These are phyloP conservation scores for Aphanomyces invadans DNA, from an alignment of 352 stramenopile genomes.

Conservation along the genomic window DNA sequence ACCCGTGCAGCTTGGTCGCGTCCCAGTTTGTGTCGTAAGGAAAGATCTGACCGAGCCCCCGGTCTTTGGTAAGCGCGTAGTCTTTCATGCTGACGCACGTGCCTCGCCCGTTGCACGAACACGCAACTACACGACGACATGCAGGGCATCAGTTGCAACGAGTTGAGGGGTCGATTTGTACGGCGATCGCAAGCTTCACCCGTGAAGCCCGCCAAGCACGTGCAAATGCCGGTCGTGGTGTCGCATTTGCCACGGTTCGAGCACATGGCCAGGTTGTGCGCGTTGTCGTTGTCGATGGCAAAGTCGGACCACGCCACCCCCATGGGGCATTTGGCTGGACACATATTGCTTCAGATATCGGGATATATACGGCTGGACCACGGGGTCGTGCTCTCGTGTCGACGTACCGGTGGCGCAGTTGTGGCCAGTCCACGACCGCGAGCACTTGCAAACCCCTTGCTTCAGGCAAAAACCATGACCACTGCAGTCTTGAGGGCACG, in stretches of 20 bases:
- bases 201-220: conserved; percentile 63
- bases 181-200: conserved; percentile 69
- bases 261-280: conserved; percentile 83
- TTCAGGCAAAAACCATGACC: conserved; percentile 49
- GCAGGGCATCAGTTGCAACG: no score
- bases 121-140: conserved; percentile 65
- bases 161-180: conserved; percentile 28
- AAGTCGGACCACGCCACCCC: conserved; percentile 63
- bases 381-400: no score
- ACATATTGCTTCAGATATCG: not conserved
- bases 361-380: no score
- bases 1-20: conserved; percentile 73
- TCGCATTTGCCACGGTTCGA: conserved; percentile 77
- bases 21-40: conserved; percentile 76
- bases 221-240: conserved; percentile 45
- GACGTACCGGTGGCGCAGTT: conserved; percentile 55
- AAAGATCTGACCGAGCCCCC: conserved; percentile 39
- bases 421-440: conserved; percentile 36
- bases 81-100: conserved; percentile 72
- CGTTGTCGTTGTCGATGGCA: conserved; percentile 44
- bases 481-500: conserved; percentile 67
- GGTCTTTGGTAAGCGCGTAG: conserved; percentile 51
- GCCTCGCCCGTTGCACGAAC: conserved; percentile 66
- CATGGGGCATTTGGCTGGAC: conserved; percentile 48
- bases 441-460: conserved; percentile 51